Evolutionary conservation across 164 flowering plant genomes (phyloP).

Genomic region (Euptelea pleiosperma): DNA sequence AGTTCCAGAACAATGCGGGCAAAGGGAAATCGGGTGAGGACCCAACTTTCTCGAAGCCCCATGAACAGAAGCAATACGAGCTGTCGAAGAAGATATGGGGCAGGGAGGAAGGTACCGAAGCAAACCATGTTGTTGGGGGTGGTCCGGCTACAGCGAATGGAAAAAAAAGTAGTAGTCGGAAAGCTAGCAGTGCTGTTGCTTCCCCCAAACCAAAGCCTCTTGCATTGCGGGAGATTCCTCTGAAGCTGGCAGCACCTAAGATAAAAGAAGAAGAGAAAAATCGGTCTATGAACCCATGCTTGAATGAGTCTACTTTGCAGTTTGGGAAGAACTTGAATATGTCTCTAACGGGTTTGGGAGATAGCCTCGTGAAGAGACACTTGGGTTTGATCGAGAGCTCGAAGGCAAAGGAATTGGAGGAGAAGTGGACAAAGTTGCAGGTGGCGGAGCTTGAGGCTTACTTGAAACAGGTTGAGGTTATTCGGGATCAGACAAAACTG

Average conservation of each 20-base stretch:
- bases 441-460: slow-evolving; percentile 10
- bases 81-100: slow-evolving; percentile 50
- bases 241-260: background rate
- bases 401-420: slow-evolving; percentile 31
- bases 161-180: slow-evolving; percentile 8
- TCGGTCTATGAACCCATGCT: background rate
- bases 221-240: background rate
- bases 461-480: slow-evolving; percentile 13
- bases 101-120: background rate
- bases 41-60: slow-evolving; percentile 30
- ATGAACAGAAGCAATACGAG: slow-evolving; percentile 31
- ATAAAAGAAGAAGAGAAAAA: background rate
- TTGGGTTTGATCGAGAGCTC: slow-evolving; percentile 20
- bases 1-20: slow-evolving; percentile 22
- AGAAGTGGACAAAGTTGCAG: slow-evolving; percentile 24
- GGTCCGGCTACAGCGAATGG: background rate
- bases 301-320: slow-evolving; percentile 3
- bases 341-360: slow-evolving; percentile 3
- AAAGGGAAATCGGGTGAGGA: slow-evolving; percentile 24
- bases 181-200: background rate
- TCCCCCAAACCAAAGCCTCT: background rate
- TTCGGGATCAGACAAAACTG: slow-evolving; percentile 10
- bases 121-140: background rate
- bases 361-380: background rate
- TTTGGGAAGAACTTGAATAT: background rate